Percentiles rank a stretch among this genome's conserved stretches.
Conservation (phyloP, 2,329 filamentous ascomycete species). For the Biscogniauxia marginata region DNA sequence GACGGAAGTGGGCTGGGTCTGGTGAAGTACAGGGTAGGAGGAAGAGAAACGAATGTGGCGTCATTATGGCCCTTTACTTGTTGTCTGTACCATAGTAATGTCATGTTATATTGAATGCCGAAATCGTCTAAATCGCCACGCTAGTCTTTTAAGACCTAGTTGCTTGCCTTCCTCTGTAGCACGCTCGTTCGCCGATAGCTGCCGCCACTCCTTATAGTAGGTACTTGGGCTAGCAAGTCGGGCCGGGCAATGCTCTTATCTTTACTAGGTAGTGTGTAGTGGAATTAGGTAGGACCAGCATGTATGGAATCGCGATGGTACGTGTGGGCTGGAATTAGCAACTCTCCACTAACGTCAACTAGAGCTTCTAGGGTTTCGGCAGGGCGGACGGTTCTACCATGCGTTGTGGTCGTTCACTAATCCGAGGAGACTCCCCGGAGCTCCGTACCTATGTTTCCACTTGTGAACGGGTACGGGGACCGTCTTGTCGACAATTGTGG, state of each 20-base stretch:
- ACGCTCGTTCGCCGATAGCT: too few species aligned
- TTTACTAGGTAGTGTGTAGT: too few species aligned
- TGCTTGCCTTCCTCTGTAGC: not conserved
- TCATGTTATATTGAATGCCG: slow-evolving; percentile 32
- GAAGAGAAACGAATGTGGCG: slow-evolving; percentile 26
- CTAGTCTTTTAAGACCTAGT: too few species aligned
- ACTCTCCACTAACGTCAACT: not conserved
- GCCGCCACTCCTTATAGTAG: too few species aligned
- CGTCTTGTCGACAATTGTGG: not conserved
- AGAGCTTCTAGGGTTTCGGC: not conserved
- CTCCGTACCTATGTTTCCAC: not conserved
- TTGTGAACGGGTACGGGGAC: not conserved
- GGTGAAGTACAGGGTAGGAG: slow-evolving; percentile 20
- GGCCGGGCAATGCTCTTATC: too few species aligned
- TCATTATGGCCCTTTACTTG: slow-evolving; percentile 27
- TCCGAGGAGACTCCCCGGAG: not conserved
- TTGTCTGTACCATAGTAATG: slow-evolving; percentile 34
- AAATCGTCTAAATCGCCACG: slow-evolving; percentile 23
- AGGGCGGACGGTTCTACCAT: too few species aligned
- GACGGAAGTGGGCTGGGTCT: slow-evolving; percentile 20
- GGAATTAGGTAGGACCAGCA: too few species aligned
- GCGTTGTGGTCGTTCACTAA: not conserved
- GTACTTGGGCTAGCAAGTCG: too few species aligned
- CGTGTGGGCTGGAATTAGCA: not conserved
- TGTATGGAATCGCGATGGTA: too few species aligned